A percentile compares a stretch with the other conserved stretches of the same genome.
phyloP scores from a whole-genome alignment of 768 basidiomycete species.

The Amanita muscaria region DNA sequence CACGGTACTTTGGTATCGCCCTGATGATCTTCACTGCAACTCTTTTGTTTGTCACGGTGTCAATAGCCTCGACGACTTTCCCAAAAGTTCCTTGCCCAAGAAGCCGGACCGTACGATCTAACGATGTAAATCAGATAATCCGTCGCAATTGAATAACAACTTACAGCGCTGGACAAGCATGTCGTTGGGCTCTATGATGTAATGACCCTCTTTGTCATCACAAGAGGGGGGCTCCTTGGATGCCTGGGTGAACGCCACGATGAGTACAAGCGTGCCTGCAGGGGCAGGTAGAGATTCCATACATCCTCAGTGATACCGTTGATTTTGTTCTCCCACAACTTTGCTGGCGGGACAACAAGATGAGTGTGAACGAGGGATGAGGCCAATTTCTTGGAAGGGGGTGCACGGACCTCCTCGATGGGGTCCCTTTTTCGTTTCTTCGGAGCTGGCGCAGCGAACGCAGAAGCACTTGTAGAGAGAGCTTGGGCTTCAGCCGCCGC shows the following conservation, averaged over 20 bases:
- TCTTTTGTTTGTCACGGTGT: constrained; percentile 61
- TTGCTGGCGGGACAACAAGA: constrained; percentile 38
- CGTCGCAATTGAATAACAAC: constrained; percentile 21
- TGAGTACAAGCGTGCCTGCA: constrained; percentile 16
- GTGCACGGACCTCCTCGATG: constrained; percentile 64
- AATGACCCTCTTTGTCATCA: constrained; percentile 98
- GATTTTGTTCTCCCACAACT: constrained; percentile 62
- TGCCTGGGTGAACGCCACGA: constrained; percentile 26
- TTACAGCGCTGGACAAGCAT: constrained; percentile 79
- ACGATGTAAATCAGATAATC: not conserved
- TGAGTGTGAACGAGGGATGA: constrained; percentile 42
- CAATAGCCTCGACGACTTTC: constrained; percentile 92
- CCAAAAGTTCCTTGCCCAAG: constrained; percentile 98
- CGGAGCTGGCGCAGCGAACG: constrained; percentile 56
- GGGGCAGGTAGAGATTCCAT: constrained; percentile 20
- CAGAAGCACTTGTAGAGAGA: constrained; percentile 56
- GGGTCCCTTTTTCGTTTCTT: constrained; percentile 83
- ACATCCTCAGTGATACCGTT: constrained; percentile 63
- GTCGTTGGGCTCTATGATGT: constrained; percentile 89
- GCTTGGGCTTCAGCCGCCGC: constrained; percentile 83
- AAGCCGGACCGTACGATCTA: constrained; percentile 86
- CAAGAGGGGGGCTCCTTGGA: constrained; percentile 67
- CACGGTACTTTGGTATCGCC: constrained; percentile 96
- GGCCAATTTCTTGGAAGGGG: constrained; percentile 52
- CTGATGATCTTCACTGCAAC: constrained; percentile 99